Conservation (phyloP, 164 flowering plant species). For the Stephania japonica region DNA sequence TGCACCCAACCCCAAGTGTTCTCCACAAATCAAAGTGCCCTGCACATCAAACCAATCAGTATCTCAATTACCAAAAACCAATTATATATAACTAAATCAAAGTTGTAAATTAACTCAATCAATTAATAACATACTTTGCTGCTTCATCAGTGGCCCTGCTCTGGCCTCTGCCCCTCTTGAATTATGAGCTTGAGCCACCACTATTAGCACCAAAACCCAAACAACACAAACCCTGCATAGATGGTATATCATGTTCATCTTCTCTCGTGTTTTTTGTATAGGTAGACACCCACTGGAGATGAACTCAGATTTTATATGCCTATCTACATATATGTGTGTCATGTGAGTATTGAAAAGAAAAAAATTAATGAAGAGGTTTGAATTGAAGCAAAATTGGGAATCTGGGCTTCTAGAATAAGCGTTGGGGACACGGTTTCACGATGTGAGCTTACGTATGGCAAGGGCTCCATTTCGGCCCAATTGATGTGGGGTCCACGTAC, state of each 20-base stretch:
- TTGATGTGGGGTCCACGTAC: background rate
- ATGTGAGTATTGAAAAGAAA: background rate
- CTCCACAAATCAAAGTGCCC: background rate
- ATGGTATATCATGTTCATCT: background rate
- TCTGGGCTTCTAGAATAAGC: background rate
- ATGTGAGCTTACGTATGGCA: background rate
- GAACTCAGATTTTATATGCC: background rate
- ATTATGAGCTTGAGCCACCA: background rate
- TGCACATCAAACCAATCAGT: background rate
- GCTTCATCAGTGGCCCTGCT: background rate
- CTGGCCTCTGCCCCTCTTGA: constrained; percentile 12
- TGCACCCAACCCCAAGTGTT: constrained; percentile 5
- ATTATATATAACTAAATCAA: background rate
- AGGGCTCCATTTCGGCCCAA: background rate
- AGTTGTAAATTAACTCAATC: background rate
- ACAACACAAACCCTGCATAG: background rate
- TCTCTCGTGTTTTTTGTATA: background rate
- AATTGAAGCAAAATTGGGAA: background rate
- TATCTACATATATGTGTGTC: too few relatives aligned
- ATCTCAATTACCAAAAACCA: background rate
- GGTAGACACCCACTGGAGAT: background rate
- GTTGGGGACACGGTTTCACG: background rate
- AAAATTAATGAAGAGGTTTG: background rate
- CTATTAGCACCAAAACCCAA: constrained; percentile 6
- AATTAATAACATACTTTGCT: constrained; percentile 4